Evolutionary conservation across 352 stramenopile genomes (phyloP), one percentile per base, ranked within the genome.

Genomic region (Phytopythium vexans): DNA sequence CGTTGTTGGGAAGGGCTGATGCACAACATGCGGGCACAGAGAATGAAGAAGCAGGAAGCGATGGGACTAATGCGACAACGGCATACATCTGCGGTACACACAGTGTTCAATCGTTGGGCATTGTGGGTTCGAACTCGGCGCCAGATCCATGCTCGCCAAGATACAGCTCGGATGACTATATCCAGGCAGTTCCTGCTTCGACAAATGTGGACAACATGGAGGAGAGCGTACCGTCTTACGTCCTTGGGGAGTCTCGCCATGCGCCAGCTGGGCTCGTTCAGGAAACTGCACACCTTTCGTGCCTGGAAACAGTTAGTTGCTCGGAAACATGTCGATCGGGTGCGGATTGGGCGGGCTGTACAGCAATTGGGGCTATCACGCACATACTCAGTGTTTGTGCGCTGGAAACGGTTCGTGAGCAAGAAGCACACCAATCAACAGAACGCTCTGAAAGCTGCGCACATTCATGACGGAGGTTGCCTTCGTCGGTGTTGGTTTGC

Each of bases 251-350:
- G 41, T 16, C 27, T 73, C 16, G 60, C 60, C 6, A 49, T 51
- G 8, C 34, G 50, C 0, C 62, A 73, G 5, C 53, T 62, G 1
- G 41, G 49, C 1, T 44, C 35, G 1, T 59, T 49, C 32, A 43
- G 48, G 6, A 67, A 56, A 31, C 38, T 49, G 0, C 41, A 36
- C 7, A 10, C 34, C 0, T 62, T 73, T 38, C 49, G 52, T 8
- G 11, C 58, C 21, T 80, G 70, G 70, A 63, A 65, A 6, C 42
- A 53, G 2, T 49, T 63, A 37, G 41, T 54, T 10, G 1, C 38
- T 4, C 8, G 4, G 11, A 44, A 49, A 14, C 54, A 55, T 39
- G 41, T 46, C 4, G 41, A 59, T 27, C 56, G 44, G 12, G 40
- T 41, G 0, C 47, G 49, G 48, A 12, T 49, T 0, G 8, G 41